These are phyloP conservation scores for Blechomonas ayalai DNA, from an alignment of 208 protist species.

Conservation along the genomic window DNA sequence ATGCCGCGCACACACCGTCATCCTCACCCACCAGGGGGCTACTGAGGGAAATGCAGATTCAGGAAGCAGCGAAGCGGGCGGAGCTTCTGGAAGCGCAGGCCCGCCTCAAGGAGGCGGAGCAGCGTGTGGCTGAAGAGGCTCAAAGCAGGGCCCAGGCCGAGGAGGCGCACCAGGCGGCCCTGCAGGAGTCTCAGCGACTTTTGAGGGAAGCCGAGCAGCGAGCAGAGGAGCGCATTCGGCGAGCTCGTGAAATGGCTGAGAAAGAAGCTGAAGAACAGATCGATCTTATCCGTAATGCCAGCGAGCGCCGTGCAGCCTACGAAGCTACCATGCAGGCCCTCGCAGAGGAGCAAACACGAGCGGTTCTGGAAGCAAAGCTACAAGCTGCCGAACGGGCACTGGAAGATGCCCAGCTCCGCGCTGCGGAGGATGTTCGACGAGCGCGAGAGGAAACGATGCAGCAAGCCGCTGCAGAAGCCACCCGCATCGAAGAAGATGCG, in stretches of 20 bases:
- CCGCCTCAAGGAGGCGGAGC: conserved; percentile 51
- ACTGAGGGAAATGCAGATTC: conserved; percentile 15
- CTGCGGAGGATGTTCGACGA: conserved; percentile 21
- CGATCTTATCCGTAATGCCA: conserved; percentile 22
- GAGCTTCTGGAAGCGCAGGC: conserved; percentile 33
- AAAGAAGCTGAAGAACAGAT: conserved; percentile 23
- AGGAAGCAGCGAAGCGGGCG: conserved; percentile 19
- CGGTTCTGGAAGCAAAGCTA: conserved; percentile 43
- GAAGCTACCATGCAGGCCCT: conserved; percentile 28
- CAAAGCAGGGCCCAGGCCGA: conserved; percentile 21
- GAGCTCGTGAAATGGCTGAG: conserved; percentile 27
- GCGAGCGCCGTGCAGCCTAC: conserved; percentile 27
- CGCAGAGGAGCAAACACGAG: conserved; percentile 37
- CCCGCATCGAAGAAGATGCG: conserved; percentile 17
- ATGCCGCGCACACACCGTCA: not conserved
- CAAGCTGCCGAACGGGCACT: conserved; percentile 42
- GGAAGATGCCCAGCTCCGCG: conserved; percentile 35
- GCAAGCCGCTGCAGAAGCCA: conserved; percentile 30
- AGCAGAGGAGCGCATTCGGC: conserved; percentile 41
- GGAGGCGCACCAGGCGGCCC: conserved; percentile 12
- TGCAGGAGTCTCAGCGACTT: conserved; percentile 20
- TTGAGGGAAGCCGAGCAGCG: conserved; percentile 32
- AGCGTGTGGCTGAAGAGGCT: conserved; percentile 37
- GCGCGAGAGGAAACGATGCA: conserved; percentile 32
- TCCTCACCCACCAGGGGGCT: conserved; percentile 9